Evolutionary conservation across 805 yeast species (phyloP).

Genomic region (Komagataella pseudopastoris): DNA sequence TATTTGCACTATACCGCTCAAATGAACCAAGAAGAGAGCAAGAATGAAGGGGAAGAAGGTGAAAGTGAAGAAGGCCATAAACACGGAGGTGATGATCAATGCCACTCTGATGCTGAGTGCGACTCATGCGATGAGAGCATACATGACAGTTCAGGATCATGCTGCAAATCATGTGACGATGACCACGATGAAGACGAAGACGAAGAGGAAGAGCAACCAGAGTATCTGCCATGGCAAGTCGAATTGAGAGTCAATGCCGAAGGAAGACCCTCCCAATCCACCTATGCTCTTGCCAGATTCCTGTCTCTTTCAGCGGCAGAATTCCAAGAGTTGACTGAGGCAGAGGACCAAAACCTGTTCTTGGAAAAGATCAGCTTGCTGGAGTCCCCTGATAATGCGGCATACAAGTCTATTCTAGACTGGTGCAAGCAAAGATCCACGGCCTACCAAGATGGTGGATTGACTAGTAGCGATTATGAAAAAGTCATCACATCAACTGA

Average conservation of each 20-base stretch:
- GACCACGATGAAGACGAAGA: constrained; percentile 11
- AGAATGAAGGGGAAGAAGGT: constrained; percentile 6
- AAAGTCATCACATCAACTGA: constrained; percentile 5
- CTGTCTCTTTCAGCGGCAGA: constrained; percentile 16
- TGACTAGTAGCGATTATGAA: constrained; percentile 6
- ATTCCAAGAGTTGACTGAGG: constrained; percentile 11
- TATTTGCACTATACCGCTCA: constrained; percentile 5
- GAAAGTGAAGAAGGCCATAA: constrained; percentile 7
- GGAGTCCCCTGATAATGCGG: constrained; percentile 4
- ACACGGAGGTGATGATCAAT: neutral
- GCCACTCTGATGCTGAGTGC: neutral
- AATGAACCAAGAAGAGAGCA: constrained; percentile 5
- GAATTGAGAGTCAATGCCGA: constrained; percentile 22
- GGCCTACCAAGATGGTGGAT: constrained; percentile 4
- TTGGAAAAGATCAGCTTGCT: constrained; percentile 1
- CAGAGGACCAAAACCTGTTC: constrained; percentile 1
- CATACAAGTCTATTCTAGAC: constrained; percentile 6
- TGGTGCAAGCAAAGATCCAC: constrained; percentile 8
- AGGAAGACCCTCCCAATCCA: constrained; percentile 31
- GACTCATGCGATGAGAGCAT: neutral
- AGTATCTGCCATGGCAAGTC: constrained; percentile 22
- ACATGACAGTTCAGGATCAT: neutral
- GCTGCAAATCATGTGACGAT: constrained; percentile 1
- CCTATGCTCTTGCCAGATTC: constrained; percentile 26
- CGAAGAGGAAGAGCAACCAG: constrained; percentile 15